A percentile compares a stretch with the other conserved stretches of the same genome.
Conservation (phyloP, 1,284 basidiomycete species). For the Heterobasidion parviporum region DNA sequence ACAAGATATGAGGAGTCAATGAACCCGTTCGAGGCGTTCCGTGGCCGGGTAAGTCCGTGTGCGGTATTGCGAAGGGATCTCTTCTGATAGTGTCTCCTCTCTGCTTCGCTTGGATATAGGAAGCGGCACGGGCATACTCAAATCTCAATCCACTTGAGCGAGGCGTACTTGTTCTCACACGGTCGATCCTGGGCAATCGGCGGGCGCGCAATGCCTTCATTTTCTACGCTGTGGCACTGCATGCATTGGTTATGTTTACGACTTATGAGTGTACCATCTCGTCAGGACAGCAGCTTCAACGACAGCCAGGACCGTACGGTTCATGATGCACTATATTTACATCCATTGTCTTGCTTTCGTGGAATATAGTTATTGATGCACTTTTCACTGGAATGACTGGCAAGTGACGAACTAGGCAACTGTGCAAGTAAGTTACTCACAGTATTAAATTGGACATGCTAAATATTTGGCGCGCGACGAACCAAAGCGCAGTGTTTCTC, state of each 20-base stretch:
- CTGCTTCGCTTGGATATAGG: slow-evolving; percentile 40
- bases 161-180: slow-evolving; percentile 79
- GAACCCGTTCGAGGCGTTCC: slow-evolving; percentile 97
- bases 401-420: no score
- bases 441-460: no score
- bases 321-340: slow-evolving; percentile 1
- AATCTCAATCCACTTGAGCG: slow-evolving; percentile 90
- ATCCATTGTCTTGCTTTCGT: no score
- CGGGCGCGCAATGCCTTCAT: slow-evolving; percentile 79
- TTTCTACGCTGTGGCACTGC: slow-evolving; percentile 71
- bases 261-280: slow-evolving; percentile 61
- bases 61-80: not conserved
- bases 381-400: no score
- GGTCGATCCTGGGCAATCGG: slow-evolving; percentile 82
- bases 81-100: slow-evolving; percentile 4
- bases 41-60: slow-evolving; percentile 68
- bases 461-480: no score
- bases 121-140: slow-evolving; percentile 87
- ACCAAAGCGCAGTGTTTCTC: no score
- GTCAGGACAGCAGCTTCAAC: slow-evolving; percentile 38
- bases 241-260: slow-evolving; percentile 74
- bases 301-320: slow-evolving; percentile 31
- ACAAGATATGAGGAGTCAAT: slow-evolving; percentile 91
- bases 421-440: no score
- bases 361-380: no score